Conservation (phyloP, 768 basidiomycete species). For the Lepiota subincarnata region DNA sequence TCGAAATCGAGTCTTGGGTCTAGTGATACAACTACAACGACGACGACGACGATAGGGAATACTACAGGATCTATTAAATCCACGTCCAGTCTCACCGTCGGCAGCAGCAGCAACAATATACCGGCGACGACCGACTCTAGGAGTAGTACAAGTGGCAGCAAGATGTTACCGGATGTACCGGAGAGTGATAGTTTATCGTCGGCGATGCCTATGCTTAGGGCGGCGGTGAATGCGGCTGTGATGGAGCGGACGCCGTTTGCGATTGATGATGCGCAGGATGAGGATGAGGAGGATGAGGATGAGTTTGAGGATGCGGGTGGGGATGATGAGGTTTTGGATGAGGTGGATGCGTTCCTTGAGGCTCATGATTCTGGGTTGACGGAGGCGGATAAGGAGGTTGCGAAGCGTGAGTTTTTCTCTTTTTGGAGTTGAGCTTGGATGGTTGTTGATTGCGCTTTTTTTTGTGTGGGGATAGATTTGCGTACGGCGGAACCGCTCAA, state of each 20-base stretch:
- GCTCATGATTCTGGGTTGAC: slow-evolving; percentile 86
- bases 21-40: slow-evolving; percentile 3
- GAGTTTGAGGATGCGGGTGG: slow-evolving; percentile 60
- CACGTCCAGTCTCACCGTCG: slow-evolving; percentile 24
- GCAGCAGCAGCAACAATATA: slow-evolving; percentile 24
- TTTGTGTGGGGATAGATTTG: slow-evolving; percentile 17
- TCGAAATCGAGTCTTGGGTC: slow-evolving; percentile 48
- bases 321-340: slow-evolving; percentile 74
- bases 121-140: slow-evolving; percentile 28
- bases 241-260: slow-evolving; percentile 94
- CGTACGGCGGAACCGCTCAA: slow-evolving; percentile 26
- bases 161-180: slow-evolving; percentile 27
- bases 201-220: slow-evolving; percentile 64
- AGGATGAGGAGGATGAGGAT: slow-evolving; percentile 67
- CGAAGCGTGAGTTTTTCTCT: slow-evolving; percentile 51
- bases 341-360: slow-evolving; percentile 56
- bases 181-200: slow-evolving; percentile 45
- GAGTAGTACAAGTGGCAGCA: slow-evolving; percentile 21
- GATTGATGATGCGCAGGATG: slow-evolving; percentile 92
- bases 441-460: not conserved
- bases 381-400: slow-evolving; percentile 73
- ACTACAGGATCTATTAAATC: not conserved
- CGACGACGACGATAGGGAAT: too few relatives aligned
- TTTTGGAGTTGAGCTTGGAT: not conserved
- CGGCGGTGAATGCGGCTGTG: slow-evolving; percentile 76